A percentile compares a stretch with the other conserved stretches of the same genome.
phyloP scores from a whole-genome alignment of 2,329 filamentous ascomycete genomes.

The Fusarium caatingaense region DNA sequence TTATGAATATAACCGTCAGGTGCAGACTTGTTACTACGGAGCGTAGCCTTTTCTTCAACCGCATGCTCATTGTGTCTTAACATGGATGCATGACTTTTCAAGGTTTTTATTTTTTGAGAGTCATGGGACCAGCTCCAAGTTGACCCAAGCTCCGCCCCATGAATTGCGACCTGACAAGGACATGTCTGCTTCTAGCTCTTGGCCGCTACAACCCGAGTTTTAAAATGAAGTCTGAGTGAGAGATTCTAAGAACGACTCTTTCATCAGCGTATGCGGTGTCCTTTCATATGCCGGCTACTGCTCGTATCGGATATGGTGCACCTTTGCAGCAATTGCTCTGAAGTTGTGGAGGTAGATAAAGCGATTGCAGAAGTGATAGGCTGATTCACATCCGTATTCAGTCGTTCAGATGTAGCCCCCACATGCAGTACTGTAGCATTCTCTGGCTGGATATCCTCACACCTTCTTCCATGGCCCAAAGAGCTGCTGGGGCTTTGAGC shows the following conservation, averaged over 20 bases:
- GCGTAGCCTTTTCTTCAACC: background rate
- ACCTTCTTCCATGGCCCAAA: constrained; percentile 5
- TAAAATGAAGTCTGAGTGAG: background rate
- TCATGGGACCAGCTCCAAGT: constrained; percentile 40
- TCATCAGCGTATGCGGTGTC: constrained; percentile 1
- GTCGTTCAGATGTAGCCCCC: constrained; percentile 9
- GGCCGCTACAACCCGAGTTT: constrained; percentile 8
- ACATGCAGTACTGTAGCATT: constrained; percentile 15
- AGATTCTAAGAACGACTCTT: background rate
- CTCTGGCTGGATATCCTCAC: constrained; percentile 30
- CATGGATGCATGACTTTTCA: constrained; percentile 25
- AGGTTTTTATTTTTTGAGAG: constrained; percentile 39
- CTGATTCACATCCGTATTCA: background rate
- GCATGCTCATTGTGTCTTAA: constrained; percentile 19
- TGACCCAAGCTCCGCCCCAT: constrained; percentile 41
- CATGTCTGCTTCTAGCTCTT: constrained; percentile 19
- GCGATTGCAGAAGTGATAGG: constrained; percentile 4
- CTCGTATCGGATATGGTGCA: background rate
- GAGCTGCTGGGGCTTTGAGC: constrained; percentile 11
- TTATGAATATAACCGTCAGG: constrained; percentile 5
- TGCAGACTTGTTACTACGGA: background rate
- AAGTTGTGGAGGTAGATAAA: background rate
- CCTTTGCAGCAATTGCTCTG: constrained; percentile 4
- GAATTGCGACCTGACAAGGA: constrained; percentile 28
- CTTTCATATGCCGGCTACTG: background rate